Percentiles rank a stretch among this genome's conserved stretches.
Conservation (phyloP, 768 basidiomycete genomes). For the Tylopilus plumbeoviolaceoides region DNA sequence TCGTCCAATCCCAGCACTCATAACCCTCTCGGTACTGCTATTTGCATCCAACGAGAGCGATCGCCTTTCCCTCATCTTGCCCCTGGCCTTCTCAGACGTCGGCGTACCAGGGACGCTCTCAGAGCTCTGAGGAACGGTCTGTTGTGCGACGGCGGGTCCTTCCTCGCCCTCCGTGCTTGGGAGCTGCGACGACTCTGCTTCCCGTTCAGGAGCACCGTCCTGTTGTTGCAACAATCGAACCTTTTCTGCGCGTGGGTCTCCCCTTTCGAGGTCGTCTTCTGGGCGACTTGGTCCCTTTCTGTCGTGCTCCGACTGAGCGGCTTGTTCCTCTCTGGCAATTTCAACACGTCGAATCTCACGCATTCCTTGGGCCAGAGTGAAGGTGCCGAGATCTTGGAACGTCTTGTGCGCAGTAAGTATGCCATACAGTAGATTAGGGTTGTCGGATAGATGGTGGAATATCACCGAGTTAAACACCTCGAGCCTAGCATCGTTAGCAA, state of each 20-base stretch:
- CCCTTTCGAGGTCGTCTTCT: constrained; percentile 26
- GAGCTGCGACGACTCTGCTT: constrained; percentile 20
- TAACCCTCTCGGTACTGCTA: constrained; percentile 56
- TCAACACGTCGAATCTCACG: constrained; percentile 78
- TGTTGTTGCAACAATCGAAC: constrained; percentile 60
- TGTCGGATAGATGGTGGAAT: constrained; percentile 71
- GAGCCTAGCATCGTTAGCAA: constrained; percentile 45
- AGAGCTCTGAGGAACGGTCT: constrained; percentile 42
- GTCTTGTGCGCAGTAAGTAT: constrained; percentile 78
- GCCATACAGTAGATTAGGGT: constrained; percentile 84
- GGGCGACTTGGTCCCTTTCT: constrained; percentile 15
- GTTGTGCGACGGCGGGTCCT: constrained; percentile 23
- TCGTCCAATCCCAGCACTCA: constrained; percentile 70
- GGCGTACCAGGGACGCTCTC: constrained; percentile 33
- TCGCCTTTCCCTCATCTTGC: constrained; percentile 82
- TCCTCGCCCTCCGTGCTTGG: constrained; percentile 13
- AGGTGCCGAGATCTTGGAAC: constrained; percentile 89
- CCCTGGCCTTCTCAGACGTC: constrained; percentile 83
- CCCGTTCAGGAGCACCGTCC: constrained; percentile 28
- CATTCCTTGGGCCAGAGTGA: constrained; percentile 82
- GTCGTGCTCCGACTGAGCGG: constrained; percentile 29
- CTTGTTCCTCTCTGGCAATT: constrained; percentile 66
- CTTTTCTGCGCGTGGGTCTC: constrained; percentile 50
- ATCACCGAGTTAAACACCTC: constrained; percentile 90
- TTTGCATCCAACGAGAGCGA: constrained; percentile 51